Percentiles rank a stretch among this genome's conserved stretches.
These are phyloP conservation scores for Eucalyptus erythrocorys DNA, from an alignment of 345 rosid genomes.

Conservation along the genomic window DNA sequence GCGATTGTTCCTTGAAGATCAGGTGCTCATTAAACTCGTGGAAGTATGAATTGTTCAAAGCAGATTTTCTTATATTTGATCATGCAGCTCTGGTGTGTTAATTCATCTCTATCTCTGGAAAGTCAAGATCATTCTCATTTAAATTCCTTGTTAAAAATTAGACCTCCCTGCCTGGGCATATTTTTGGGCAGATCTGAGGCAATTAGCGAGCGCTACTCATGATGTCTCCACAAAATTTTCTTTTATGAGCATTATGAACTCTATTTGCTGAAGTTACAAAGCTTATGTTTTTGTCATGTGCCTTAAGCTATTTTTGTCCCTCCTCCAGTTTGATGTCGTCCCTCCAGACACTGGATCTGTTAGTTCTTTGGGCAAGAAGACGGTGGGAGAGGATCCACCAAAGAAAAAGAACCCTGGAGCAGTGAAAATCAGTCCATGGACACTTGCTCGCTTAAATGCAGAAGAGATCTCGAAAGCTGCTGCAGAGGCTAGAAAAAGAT, in stretches of 20 bases:
- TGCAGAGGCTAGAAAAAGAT: conserved; percentile 89
- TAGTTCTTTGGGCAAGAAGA: conserved; percentile 84
- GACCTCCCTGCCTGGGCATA: not conserved
- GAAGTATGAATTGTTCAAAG: not conserved
- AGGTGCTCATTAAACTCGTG: conserved; percentile 29
- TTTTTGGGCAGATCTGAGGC: not conserved
- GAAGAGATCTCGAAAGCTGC: conserved; percentile 96
- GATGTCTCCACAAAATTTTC: not conserved
- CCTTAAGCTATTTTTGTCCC: not conserved
- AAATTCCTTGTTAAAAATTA: not conserved
- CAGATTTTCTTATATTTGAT: not conserved
- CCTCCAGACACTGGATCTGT: conserved; percentile 95
- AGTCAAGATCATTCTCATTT: not conserved
- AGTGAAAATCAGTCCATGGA: conserved; percentile 95
- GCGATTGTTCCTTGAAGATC: conserved; percentile 88
- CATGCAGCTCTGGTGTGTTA: not conserved
- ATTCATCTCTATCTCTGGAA: not conserved
- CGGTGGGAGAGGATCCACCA: conserved; percentile 39
- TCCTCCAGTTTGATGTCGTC: conserved; percentile 86
- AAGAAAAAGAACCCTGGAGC: conserved; percentile 64
- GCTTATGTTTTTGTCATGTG: not conserved
- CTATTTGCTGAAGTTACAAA: not conserved
- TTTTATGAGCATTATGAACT: not conserved
- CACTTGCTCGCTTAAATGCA: conserved; percentile 79
- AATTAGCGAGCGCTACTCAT: not conserved